Percentiles rank a stretch among this genome's conserved stretches.
These are phyloP conservation scores for Pseudogymnoascus verrucosus DNA, from an alignment of 2,329 filamentous ascomycete genomes.

Conservation along the genomic window DNA sequence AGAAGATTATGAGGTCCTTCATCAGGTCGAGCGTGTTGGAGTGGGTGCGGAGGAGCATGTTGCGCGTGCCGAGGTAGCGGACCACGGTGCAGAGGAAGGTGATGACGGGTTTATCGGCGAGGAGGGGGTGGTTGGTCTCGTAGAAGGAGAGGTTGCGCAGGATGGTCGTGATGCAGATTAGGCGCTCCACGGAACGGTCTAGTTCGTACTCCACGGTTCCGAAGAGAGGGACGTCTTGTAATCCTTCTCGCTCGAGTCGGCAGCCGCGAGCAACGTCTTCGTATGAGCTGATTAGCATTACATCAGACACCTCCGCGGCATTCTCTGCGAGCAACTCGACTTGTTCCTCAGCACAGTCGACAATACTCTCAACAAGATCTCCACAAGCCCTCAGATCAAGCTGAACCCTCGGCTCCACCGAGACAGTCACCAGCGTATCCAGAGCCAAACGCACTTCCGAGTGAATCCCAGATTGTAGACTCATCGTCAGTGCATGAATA, in stretches of 20 bases:
- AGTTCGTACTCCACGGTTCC: slow-evolving; percentile 73
- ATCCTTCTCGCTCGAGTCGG: slow-evolving; percentile 59
- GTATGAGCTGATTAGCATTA: slow-evolving; percentile 73
- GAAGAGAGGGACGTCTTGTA: slow-evolving; percentile 66
- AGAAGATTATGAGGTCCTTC: slow-evolving; percentile 84
- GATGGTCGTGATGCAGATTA: slow-evolving; percentile 88
- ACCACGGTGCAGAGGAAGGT: slow-evolving; percentile 80
- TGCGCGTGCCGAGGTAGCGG: slow-evolving; percentile 78
- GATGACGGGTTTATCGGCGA: slow-evolving; percentile 71
- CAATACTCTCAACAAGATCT: slow-evolving; percentile 76
- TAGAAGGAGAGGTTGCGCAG: slow-evolving; percentile 86
- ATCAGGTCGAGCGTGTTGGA: slow-evolving; percentile 90
- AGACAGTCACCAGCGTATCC: slow-evolving; percentile 65
- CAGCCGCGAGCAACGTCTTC: slow-evolving; percentile 81
- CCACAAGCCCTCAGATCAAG: slow-evolving; percentile 68
- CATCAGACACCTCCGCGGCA: slow-evolving; percentile 77
- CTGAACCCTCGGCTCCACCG: slow-evolving; percentile 53
- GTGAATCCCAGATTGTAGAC: slow-evolving; percentile 81
- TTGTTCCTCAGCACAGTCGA: slow-evolving; percentile 89
- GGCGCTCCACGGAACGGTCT: slow-evolving; percentile 74
- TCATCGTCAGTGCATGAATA: slow-evolving; percentile 80
- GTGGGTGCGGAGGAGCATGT: slow-evolving; percentile 74
- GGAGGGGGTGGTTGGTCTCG: slow-evolving; percentile 64
- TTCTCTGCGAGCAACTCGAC: slow-evolving; percentile 77
- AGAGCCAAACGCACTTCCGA: slow-evolving; percentile 84